Conservation (phyloP, 352 stramenopile genomes). For the Phytophthora pisi region DNA sequence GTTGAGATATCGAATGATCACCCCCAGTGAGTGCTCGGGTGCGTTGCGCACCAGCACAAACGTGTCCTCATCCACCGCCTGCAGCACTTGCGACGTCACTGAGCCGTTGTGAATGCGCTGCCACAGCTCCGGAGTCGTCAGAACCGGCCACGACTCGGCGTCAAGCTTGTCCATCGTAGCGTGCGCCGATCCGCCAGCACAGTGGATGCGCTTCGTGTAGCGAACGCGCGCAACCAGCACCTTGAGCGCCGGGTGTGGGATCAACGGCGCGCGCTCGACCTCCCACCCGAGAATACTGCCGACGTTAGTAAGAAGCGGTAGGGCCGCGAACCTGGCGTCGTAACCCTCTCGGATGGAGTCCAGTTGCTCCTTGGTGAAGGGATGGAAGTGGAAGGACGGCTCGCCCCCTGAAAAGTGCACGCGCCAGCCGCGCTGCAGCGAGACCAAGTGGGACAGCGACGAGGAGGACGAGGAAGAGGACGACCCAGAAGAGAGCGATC, state of each 20-base stretch:
- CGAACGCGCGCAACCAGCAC: slow-evolving; percentile 31
- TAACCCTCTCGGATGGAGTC: slow-evolving; percentile 37
- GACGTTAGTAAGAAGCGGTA: slow-evolving; percentile 19
- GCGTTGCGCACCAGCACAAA: slow-evolving; percentile 37
- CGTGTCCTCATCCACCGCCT: slow-evolving; percentile 38
- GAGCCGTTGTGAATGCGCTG: slow-evolving; percentile 31
- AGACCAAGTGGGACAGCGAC: slow-evolving; percentile 20
- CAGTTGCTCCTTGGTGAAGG: slow-evolving; percentile 36
- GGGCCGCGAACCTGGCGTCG: slow-evolving; percentile 28
- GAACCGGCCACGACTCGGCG: slow-evolving; percentile 37
- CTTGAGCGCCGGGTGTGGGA: slow-evolving; percentile 12
- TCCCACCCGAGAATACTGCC: slow-evolving; percentile 44
- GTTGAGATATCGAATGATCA: slow-evolving; percentile 43
- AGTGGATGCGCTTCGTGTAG: slow-evolving; percentile 45
- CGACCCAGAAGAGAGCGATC: slow-evolving; percentile 16
- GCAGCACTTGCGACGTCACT: slow-evolving; percentile 37
- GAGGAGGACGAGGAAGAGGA: slow-evolving; percentile 29
- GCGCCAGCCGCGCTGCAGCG: slow-evolving; percentile 25
- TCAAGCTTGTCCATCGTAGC: slow-evolving; percentile 37
- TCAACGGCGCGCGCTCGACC: slow-evolving; percentile 34
- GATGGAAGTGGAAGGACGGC: slow-evolving; percentile 46
- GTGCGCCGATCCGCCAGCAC: slow-evolving; percentile 27
- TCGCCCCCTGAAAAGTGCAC: slow-evolving; percentile 37
- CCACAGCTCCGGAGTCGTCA: slow-evolving; percentile 37
- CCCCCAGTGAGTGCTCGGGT: slow-evolving; percentile 15